A percentile compares a stretch with the other conserved stretches of the same genome.
These are phyloP conservation scores for Fusarium napiforme DNA, from an alignment of 2,329 filamentous ascomycete genomes.

Conservation along the genomic window DNA sequence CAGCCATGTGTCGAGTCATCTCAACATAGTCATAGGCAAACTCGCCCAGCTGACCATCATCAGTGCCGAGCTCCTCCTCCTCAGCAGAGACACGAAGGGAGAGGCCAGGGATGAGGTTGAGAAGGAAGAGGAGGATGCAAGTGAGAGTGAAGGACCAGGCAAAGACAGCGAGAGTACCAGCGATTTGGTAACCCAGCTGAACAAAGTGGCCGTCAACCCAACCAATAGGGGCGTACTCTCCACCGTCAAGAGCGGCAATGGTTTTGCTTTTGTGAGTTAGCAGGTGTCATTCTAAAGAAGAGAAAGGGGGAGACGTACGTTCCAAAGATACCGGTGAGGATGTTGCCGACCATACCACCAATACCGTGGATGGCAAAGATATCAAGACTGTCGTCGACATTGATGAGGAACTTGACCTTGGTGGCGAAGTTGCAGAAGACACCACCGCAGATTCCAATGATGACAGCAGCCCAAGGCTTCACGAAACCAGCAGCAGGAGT, in stretches of 20 bases:
- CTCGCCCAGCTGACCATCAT: constrained; percentile 82
- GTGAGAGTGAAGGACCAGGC: constrained; percentile 75
- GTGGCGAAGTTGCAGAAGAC: constrained; percentile 85
- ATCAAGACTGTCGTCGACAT: constrained; percentile 88
- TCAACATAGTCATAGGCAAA: constrained; percentile 89
- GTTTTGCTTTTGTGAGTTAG: constrained; percentile 62
- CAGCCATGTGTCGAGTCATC: constrained; percentile 70
- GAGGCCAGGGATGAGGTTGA: constrained; percentile 77
- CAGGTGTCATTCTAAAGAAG: neutral
- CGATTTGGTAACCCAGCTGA: constrained; percentile 77
- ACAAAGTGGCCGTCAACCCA: constrained; percentile 78
- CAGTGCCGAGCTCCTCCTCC: constrained; percentile 75
- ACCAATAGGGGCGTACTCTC: constrained; percentile 67
- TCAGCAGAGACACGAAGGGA: constrained; percentile 74
- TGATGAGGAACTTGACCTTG: constrained; percentile 80
- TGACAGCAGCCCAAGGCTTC: constrained; percentile 69
- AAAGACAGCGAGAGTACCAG: constrained; percentile 72
- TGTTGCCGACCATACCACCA: constrained; percentile 83
- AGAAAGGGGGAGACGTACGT: constrained; percentile 59
- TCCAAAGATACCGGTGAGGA: constrained; percentile 81
- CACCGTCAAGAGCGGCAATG: constrained; percentile 79
- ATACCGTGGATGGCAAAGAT: constrained; percentile 91
- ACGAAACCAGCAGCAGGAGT: constrained; percentile 87
- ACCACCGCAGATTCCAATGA: constrained; percentile 69
- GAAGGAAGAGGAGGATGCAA: constrained; percentile 74